Evolutionary conservation across 441 rosid genomes (phyloP).

Genomic region (Arabidopsis hybrid): DNA sequence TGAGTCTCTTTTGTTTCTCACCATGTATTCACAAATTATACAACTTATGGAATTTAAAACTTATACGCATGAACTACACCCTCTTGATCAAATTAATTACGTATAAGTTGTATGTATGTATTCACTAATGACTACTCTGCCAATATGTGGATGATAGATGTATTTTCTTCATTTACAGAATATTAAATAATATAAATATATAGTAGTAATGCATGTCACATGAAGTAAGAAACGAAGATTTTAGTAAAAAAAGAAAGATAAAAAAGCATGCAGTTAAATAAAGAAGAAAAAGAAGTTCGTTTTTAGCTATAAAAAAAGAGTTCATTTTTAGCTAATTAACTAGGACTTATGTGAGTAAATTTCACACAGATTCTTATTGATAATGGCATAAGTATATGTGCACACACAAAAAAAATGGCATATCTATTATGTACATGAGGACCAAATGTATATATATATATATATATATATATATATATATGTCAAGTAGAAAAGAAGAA

Average conservation of each 20-base stretch:
- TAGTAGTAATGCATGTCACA: neutral
- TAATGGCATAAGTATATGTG: neutral
- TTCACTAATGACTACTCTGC: neutral
- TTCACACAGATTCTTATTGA: neutral
- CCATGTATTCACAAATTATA: conserved; percentile 14
- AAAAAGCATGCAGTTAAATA: neutral
- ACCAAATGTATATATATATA: neutral
- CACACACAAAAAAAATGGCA: no score
- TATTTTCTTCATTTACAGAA: neutral
- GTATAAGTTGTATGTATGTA: neutral
- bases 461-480: neutral
- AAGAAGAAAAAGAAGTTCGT: neutral
- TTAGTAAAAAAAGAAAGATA: neutral
- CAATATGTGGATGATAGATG: neutral
- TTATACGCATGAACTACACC: conserved; percentile 36
- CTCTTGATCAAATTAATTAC: conserved; percentile 22
- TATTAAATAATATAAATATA: neutral
- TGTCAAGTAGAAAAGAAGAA: neutral
- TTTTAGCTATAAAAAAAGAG: neutral
- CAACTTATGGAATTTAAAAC: conserved; percentile 30
- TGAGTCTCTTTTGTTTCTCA: conserved; percentile 36
- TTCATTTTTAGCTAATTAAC: neutral
- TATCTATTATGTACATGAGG: no score
- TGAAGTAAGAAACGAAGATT: neutral
- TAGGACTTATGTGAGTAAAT: neutral